Conservation (phyloP, 2,329 filamentous ascomycete species). For the Rhinocladiella mackenziei region DNA sequence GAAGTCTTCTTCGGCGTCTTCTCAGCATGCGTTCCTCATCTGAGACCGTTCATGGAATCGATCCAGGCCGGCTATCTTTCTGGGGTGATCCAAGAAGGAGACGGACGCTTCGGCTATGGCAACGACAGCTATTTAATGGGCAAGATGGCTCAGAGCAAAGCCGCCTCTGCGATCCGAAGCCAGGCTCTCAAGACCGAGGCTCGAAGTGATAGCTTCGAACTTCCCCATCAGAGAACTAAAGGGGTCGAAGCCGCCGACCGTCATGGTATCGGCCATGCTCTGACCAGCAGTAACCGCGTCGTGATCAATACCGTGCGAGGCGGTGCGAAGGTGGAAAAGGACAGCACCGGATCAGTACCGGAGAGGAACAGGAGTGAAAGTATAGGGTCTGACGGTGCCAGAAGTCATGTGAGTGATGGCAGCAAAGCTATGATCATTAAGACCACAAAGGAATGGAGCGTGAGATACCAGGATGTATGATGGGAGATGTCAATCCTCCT, state of each 20-base stretch:
- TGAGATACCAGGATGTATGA: constrained; percentile 16
- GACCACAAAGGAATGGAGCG: constrained; percentile 19
- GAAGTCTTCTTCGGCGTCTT: constrained; percentile 17
- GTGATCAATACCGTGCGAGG: constrained; percentile 9
- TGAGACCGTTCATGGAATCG: constrained; percentile 21
- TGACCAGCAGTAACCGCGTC: constrained; percentile 8
- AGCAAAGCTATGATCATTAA: constrained; percentile 23
- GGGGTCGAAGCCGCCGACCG: not conserved
- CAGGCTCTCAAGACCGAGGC: constrained; percentile 15
- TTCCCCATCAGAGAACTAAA: constrained; percentile 10
- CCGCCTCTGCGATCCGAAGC: constrained; percentile 8
- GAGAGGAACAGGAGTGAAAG: constrained; percentile 14
- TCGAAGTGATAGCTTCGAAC: constrained; percentile 12
- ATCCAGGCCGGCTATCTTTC: constrained; percentile 21
- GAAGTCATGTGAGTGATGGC: constrained; percentile 17
- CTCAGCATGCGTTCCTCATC: constrained; percentile 15
- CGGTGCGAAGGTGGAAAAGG: constrained; percentile 4
- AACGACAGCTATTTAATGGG: constrained; percentile 23
- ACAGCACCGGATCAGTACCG: not conserved
- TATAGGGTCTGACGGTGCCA: constrained; percentile 10
- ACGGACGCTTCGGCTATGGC: constrained; percentile 17
- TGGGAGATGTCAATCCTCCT: not conserved
- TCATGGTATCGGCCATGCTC: constrained; percentile 11
- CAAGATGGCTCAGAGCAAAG: constrained; percentile 17
- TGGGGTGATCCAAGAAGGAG: constrained; percentile 13